A percentile compares a stretch with the other conserved stretches of the same genome.
Evolutionary conservation across 2,329 filamentous ascomycete genomes (phyloP).

Genomic region (Ophiostoma australiae): DNA sequence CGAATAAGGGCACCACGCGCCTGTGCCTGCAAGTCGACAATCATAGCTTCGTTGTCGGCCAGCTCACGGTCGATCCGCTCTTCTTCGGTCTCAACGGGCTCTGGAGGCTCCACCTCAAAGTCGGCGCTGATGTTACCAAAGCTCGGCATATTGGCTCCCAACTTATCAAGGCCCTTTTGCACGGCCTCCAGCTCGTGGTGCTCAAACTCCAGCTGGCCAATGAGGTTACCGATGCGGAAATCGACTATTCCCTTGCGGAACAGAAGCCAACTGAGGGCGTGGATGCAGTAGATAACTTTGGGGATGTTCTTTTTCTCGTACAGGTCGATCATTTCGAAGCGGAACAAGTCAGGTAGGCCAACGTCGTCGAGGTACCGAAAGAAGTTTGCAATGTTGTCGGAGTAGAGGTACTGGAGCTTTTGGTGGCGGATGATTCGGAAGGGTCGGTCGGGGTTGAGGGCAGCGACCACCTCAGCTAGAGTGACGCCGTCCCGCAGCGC

Average conservation of each 20-base stretch:
- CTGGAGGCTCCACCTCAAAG: slow-evolving; percentile 75
- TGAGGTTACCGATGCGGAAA: slow-evolving; percentile 93
- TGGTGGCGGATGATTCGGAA: slow-evolving; percentile 80
- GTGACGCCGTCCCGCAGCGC: slow-evolving; percentile 89
- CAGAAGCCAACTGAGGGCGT: slow-evolving; percentile 94
- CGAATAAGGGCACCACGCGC: slow-evolving; percentile 74
- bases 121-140: slow-evolving; percentile 97
- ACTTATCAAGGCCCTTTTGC: slow-evolving; percentile 93
- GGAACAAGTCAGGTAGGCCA: slow-evolving; percentile 88
- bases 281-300: slow-evolving; percentile 98
- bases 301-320: slow-evolving; percentile 99
- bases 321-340: slow-evolving; percentile 93
- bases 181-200: slow-evolving; percentile 96
- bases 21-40: slow-evolving; percentile 81
- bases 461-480: slow-evolving; percentile 86
- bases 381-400: slow-evolving; percentile 95
- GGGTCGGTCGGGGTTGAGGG: slow-evolving; percentile 70
- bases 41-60: slow-evolving; percentile 63
- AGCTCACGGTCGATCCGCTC: slow-evolving; percentile 80
- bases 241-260: slow-evolving; percentile 91
- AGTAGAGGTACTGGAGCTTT: slow-evolving; percentile 88
- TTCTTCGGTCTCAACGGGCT: slow-evolving; percentile 83
- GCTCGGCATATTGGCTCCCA: slow-evolving; percentile 92
- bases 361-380: slow-evolving; percentile 90
- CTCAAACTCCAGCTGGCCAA: slow-evolving; percentile 94